A percentile compares a stretch with the other conserved stretches of the same genome.
These are phyloP conservation scores for Auriscalpium orientale DNA, from an alignment of 768 basidiomycete species.

Conservation along the genomic window DNA sequence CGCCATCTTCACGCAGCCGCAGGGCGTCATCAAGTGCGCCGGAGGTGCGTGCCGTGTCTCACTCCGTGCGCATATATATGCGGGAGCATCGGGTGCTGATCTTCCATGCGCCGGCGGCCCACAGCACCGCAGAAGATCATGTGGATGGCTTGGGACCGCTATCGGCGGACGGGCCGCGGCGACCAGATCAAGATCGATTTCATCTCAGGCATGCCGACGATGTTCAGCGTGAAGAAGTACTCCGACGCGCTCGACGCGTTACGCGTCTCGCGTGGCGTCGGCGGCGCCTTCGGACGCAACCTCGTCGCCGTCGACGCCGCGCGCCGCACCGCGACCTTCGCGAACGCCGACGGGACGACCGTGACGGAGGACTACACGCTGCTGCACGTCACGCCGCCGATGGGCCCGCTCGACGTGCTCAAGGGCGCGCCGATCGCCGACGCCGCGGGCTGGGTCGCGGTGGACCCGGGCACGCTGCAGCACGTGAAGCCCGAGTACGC, in stretches of 20 bases:
- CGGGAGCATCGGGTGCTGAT: too few species aligned
- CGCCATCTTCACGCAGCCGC: slow-evolving; percentile 93
- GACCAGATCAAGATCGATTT: slow-evolving; percentile 64
- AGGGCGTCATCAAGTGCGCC: slow-evolving; percentile 89
- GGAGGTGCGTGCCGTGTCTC: slow-evolving; percentile 44
- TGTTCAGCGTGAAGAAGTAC: slow-evolving; percentile 98
- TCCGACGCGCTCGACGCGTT: slow-evolving; percentile 77
- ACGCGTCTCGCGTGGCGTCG: slow-evolving; percentile 71
- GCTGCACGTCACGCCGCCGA: slow-evolving; percentile 85
- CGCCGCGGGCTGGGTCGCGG: slow-evolving; percentile 81
- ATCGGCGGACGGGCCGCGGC: slow-evolving; percentile 48
- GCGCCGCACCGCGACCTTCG: slow-evolving; percentile 81
- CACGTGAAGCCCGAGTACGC: slow-evolving; percentile 72
- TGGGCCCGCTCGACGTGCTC: slow-evolving; percentile 81
- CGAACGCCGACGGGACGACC: slow-evolving; percentile 58
- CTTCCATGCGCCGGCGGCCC: not conserved
- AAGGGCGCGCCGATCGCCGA: slow-evolving; percentile 75
- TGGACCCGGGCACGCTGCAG: slow-evolving; percentile 73
- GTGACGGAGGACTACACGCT: slow-evolving; percentile 72
- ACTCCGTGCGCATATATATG: not conserved
- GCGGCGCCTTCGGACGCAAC: slow-evolving; percentile 78
- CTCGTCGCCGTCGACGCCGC: slow-evolving; percentile 63
- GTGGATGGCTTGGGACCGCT: slow-evolving; percentile 95
- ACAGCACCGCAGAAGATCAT: slow-evolving; percentile 86
- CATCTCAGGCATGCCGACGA: slow-evolving; percentile 86